phyloP scores from a whole-genome alignment of 2,329 filamentous ascomycete species.

The Chaetomium sp. region DNA sequence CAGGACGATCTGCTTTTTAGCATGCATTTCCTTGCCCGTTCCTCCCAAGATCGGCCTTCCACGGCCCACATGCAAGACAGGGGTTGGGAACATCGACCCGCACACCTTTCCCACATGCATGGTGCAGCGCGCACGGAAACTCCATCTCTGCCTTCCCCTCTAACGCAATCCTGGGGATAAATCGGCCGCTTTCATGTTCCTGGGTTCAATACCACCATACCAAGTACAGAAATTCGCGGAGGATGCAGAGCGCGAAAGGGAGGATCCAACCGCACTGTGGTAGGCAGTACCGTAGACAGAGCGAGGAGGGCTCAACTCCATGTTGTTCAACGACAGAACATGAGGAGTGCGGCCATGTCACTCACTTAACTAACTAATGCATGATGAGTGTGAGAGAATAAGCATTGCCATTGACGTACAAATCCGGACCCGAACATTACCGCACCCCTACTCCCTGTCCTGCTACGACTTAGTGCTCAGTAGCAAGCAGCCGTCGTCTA shows the following conservation, averaged over 20 bases:
- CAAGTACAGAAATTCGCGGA: no score
- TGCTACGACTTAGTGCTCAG: background rate
- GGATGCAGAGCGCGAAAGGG: no score
- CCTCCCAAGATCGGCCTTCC: background rate
- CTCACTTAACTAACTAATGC: background rate
- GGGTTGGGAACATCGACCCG: background rate
- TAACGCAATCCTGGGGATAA: background rate
- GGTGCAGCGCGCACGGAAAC: background rate
- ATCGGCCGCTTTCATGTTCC: background rate
- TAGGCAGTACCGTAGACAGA: background rate
- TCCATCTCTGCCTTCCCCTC: background rate
- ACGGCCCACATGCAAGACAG: background rate
- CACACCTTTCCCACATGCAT: background rate
- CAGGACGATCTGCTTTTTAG: background rate
- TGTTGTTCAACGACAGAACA: background rate
- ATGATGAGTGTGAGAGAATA: background rate
- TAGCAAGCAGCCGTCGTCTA: constrained; percentile 10
- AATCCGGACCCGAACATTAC: background rate
- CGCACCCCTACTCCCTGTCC: background rate
- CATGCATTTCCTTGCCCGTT: constrained; percentile 1
- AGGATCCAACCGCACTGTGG: no score
- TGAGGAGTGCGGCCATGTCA: background rate
- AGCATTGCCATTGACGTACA: background rate
- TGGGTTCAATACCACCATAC: background rate
- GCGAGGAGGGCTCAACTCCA: background rate